Conservation (phyloP, 148 eudicot species). For the Cornus kousa region DNA sequence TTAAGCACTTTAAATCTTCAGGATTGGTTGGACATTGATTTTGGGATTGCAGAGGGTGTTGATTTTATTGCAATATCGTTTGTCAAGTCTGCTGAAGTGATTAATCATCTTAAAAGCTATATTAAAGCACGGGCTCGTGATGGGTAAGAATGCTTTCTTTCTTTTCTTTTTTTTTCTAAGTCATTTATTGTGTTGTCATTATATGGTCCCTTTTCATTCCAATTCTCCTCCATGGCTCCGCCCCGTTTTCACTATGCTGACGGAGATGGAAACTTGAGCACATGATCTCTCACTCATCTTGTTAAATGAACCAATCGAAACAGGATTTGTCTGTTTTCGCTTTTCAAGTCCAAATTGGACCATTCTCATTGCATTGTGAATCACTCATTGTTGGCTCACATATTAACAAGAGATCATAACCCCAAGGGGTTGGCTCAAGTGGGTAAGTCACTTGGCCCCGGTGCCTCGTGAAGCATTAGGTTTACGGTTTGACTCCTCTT, state of each 20-base stretch:
- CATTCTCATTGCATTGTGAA: background rate
- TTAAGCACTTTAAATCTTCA: conserved; percentile 34
- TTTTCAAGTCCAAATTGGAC: background rate
- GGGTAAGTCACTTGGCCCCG: too few relatives aligned
- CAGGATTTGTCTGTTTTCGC: background rate
- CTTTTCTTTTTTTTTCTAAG: background rate
- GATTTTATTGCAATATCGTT: conserved; percentile 93
- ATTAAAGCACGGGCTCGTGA: conserved; percentile 79
- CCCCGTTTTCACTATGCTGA: background rate
- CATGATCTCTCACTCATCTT: conserved; percentile 4
- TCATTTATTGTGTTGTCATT: background rate
- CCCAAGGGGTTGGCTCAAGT: too few relatives aligned
- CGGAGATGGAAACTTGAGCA: background rate
- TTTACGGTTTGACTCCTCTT: too few relatives aligned
- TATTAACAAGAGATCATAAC: background rate
- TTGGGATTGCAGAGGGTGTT: conserved; percentile 93
- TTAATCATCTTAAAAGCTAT: conserved; percentile 88
- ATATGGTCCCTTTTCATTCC: background rate
- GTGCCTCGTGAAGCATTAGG: too few relatives aligned
- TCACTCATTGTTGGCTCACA: background rate
- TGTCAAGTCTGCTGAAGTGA: conserved; percentile 97
- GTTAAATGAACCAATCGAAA: background rate
- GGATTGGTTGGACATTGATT: conserved; percentile 99
- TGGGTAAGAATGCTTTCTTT: conserved; percentile 33
- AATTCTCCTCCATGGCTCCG: background rate